Evolutionary conservation across 2,329 filamentous ascomycete species (phyloP), one percentile per base, ranked within the genome.

Genomic region (Microcyclospora pomicola): DNA sequence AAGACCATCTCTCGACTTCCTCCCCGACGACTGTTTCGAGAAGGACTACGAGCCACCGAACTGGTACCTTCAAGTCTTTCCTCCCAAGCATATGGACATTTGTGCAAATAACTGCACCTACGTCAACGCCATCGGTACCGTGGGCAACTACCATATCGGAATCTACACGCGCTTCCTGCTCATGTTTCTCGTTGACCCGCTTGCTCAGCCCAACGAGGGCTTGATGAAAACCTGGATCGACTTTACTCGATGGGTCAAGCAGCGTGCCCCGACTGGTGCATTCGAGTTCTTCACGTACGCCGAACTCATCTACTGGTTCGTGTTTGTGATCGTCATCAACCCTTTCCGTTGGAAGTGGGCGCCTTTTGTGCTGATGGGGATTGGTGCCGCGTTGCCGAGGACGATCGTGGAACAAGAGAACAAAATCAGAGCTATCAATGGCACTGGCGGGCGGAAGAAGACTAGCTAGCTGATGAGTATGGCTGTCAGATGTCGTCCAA

Each of bases 281-380:
- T 88, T 92, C 51, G 83, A 92, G 55, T 92, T 92, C 63, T 91
- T 92, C 56, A 92, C 85, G 0, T 92, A 92, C 51, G 69, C 81
- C 0, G 85, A 93, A 59, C 63, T 92, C 36, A 54, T 91, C 4
- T 92, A 82, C 67, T 92, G 84, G 85, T 91, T 88, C 47, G 56
- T 75, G 5, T 92, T 91, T 52, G 80, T 80, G 40, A 75, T 88
- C 31, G 63, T 71, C 4, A 71, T 91, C 50, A 92, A 92, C 53
- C 85, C 85, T 0, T 92, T 92, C 59, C 66, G 84, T 7, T 92
- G 84, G 83, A 92, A 92, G 64, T 92, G 84, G 85, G 82, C 79
- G 0, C 55, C 77, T 0, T 92, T 92, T 54, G 82, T 92, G 12
- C 77, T 92, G 50, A 80, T 80, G 42, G 84, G 85, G 0, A 56